Evolutionary conservation across 495 filamentous ascomycete species (phyloP), one percentile per base, ranked within the genome.

Genomic region (Clohesyomyces aquaticus): DNA sequence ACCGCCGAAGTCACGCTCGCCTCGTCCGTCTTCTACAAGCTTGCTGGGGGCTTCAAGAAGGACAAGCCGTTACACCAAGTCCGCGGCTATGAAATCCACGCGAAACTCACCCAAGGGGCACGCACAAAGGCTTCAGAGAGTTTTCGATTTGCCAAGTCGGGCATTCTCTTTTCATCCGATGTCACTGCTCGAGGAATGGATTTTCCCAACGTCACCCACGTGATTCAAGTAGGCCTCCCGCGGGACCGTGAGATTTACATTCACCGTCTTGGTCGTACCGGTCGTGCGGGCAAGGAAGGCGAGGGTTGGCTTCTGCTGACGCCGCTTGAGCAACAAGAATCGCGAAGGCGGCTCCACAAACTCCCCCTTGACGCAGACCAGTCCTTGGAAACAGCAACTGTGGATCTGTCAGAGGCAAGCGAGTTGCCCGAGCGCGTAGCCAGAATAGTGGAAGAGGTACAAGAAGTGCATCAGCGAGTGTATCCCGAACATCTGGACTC

Each of bases 151-250:
- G 77, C 83, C 10, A 57, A 77, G 16, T 81, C 82, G 25, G 93
- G 79, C 27, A 88, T 98, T 55, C 82, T 98, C 25, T 83, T 98
- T 74, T 93, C 93, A 0, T 92, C 91, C 3, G 94, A 98, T 75
- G 93, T 98, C 25, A 94, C 93, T 1, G 91, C 94, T 14, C 87
- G 94, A 72, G 94, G 94, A 69, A 93, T 97, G 91, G 93, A 97
- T 74, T 97, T 97, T 78, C 92, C 93, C 55, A 87, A 91, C 66
- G 93, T 97, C 54, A 88, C 91, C 46, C 85, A 96, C 65, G 92
- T 97, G 64, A 85, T 97, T 71, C 93, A 97, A 72, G 74, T 93
- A 55, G 89, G 91, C 49, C 69, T 88, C 14, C 91, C 93, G 3
- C 75, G 81, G 6, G 82, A 82, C 64, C 78, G 85, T 16, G 93